Base-by-base conservation (phyloP, 495 filamentous ascomycete species). In the Choiromyces venosus region DNA sequence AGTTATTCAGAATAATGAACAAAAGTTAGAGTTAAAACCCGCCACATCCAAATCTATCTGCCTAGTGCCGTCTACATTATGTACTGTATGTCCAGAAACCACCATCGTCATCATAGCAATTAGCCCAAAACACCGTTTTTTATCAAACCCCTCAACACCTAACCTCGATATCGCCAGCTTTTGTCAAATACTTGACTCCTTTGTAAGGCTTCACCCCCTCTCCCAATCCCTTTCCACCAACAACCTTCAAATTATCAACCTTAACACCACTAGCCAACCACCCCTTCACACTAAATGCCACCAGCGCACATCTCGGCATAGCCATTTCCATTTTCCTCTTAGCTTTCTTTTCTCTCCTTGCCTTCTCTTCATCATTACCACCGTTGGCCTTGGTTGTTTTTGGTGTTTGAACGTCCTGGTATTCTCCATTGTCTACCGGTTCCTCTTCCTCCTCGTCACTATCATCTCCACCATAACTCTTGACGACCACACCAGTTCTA, bases 181-280 rank as follows among this genome's bases (percentile, higher is more conserved):
- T 97, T 76, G 93, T 96, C 71, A 98, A 82, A 83, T 99, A 99
- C 83, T 98, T 99, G 66, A 98, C 95, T 18, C 95, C 96, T 84
- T 98, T 99, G 82, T 96, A 99, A 56, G 96, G 95, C 82, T 92
- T 94, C 64, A 98, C 88, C 16, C 90, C 88, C 77, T 96, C 92
- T 0, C 93, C 93, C 16, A 99, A 74, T 4, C 95, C 95, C 84
- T 89, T 93, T 77, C 92, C 89, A n/a, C 87, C 85, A 79, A 97
- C 93, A 66, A 99, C 86, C 42, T 88, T 86, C 69, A 99, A 86
- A 78, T 92, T 93, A 69, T 98, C 95, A 3, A 99, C 93, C 80
- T 89, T 93, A 73, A 99, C 90, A 37, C 95, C 95, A 80, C 95
- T 98, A 8, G 93, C 89, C 74, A 98, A 83, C 95, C 95, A 98